These are phyloP conservation scores for Ceratocystis harringtonii DNA, from an alignment of 2,329 filamentous ascomycete genomes.

Conservation along the genomic window DNA sequence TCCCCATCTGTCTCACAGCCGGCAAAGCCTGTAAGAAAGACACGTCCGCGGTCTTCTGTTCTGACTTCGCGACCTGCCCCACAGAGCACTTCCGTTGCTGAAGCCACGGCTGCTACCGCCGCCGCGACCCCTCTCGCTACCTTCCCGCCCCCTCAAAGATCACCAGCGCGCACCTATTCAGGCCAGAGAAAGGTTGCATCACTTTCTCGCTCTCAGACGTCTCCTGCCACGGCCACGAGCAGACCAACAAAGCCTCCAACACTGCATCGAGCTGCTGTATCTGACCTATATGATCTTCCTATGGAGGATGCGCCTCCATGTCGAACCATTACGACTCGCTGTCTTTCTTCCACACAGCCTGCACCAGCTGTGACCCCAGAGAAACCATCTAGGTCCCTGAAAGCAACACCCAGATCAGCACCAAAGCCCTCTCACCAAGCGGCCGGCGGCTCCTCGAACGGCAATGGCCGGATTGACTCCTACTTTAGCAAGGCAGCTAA, in stretches of 20 bases:
- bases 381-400: not conserved
- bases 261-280: conserved; percentile 7
- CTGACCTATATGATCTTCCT: conserved; percentile 15
- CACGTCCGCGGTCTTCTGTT: conserved; percentile 10
- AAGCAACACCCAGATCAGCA: not conserved
- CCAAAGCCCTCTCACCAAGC: not conserved
- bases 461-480: conserved; percentile 13
- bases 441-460: not conserved
- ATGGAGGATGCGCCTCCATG: conserved; percentile 16
- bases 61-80: not conserved
- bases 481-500: conserved; percentile 11
- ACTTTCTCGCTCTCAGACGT: conserved; percentile 9
- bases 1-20: conserved; percentile 19
- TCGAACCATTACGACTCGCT: not conserved
- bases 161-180: not conserved
- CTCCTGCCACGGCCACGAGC: not conserved
- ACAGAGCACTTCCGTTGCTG: not conserved
- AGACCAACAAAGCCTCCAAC: not conserved
- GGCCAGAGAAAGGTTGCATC: conserved; percentile 2
- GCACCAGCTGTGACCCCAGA: not conserved
- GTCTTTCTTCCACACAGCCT: not conserved
- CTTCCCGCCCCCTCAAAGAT: not conserved
- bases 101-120: not conserved
- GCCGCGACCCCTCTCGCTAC: not conserved
- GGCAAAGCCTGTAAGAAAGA: conserved; percentile 10